A percentile compares a stretch with the other conserved stretches of the same genome.
Evolutionary conservation across 2,329 filamentous ascomycete species (phyloP).

Genomic region (Scedosporium dehoogii): DNA sequence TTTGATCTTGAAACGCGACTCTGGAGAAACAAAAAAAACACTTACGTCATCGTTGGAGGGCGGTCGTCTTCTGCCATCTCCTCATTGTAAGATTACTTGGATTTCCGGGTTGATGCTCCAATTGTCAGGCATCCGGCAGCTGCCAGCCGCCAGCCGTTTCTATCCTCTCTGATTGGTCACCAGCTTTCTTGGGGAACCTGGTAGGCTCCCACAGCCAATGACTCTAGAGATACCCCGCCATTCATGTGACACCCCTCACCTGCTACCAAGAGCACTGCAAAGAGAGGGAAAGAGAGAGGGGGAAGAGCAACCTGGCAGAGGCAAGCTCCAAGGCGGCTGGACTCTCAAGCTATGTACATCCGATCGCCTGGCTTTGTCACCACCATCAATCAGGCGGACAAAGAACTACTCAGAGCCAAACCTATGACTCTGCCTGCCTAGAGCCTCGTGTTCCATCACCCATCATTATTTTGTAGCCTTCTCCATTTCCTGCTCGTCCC

Average conservation of each 20-base stretch:
- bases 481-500: too few relatives aligned
- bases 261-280: background rate
- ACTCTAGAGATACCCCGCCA: background rate
- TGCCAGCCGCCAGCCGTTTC: background rate
- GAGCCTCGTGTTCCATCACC: too few relatives aligned
- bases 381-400: background rate
- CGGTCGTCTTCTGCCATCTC: too few relatives aligned
- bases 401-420: background rate
- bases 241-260: constrained; percentile 4
- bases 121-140: background rate
- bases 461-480: too few relatives aligned
- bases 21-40: too few relatives aligned
- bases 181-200: background rate
- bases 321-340: background rate
- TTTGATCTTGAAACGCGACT: too few relatives aligned
- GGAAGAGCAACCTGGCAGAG: too few relatives aligned
- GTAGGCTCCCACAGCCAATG: background rate
- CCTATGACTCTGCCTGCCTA: too few relatives aligned
- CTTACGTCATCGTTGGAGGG: too few relatives aligned
- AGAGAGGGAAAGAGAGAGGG: background rate
- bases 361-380: background rate
- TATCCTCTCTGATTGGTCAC: background rate
- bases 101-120: too few relatives aligned
- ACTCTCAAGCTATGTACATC: background rate
- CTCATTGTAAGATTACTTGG: too few relatives aligned